phyloP scores from a whole-genome alignment of 352 stramenopile genomes.

The Heterotrichella gracilis region DNA sequence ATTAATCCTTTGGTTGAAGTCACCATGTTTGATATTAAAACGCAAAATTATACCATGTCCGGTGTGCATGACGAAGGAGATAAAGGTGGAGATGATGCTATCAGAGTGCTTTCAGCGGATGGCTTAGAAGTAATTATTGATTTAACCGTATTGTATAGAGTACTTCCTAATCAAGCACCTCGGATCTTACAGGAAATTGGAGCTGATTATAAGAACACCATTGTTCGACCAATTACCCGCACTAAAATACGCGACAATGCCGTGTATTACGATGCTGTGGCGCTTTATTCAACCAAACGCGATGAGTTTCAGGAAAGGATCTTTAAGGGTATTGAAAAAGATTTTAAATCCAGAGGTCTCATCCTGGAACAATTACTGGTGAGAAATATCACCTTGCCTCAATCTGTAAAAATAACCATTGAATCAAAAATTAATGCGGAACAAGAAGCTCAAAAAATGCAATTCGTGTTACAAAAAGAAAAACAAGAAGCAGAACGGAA shows the following conservation, averaged over 20 bases:
- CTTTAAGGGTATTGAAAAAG: slow-evolving; percentile 1
- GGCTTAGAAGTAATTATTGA: neutral
- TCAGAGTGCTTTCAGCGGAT: neutral
- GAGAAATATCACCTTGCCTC: neutral
- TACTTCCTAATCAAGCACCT: neutral
- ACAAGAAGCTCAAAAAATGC: neutral
- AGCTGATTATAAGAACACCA: neutral
- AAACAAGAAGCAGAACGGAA: slow-evolving; percentile 1
- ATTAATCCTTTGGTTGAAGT: neutral
- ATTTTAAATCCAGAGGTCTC: neutral
- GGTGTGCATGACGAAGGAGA: neutral
- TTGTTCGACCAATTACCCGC: neutral
- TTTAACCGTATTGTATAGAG: neutral
- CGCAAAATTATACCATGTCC: neutral
- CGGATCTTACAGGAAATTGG: neutral
- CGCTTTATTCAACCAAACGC: neutral
- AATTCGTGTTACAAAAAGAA: slow-evolving; percentile 8
- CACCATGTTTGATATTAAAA: slow-evolving; percentile 5
- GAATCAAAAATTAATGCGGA: neutral
- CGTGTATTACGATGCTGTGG: neutral
- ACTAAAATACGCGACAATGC: neutral
- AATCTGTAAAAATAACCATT: slow-evolving; percentile 7
- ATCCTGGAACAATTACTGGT: neutral
- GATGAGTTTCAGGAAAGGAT: neutral
- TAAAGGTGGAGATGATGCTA: neutral